These are phyloP conservation scores for Cercophora sp. DNA, from an alignment of 495 filamentous ascomycete species.

Conservation along the genomic window DNA sequence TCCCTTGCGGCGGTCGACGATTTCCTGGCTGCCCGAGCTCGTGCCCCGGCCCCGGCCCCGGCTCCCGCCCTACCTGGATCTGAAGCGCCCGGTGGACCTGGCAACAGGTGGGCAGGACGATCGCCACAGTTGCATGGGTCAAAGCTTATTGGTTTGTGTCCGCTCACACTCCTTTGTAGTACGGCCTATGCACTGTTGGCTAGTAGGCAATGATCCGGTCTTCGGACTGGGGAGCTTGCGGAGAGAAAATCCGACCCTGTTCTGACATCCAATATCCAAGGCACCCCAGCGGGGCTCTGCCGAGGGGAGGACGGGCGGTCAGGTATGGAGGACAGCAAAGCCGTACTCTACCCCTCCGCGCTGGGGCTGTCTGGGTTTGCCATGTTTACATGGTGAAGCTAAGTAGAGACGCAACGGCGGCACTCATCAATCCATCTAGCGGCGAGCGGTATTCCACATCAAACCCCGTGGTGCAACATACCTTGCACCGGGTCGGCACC, in stretches of 20 bases:
- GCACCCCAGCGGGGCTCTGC: neutral
- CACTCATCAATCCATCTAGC: too few species aligned
- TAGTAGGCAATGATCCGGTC: neutral
- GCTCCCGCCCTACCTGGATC: slow-evolving; percentile 3
- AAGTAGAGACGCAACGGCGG: slow-evolving; percentile 3
- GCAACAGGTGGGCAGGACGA: neutral
- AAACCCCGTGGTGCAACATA: too few species aligned
- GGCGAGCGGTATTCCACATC: too few species aligned
- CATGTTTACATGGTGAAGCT: neutral
- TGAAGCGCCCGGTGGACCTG: neutral
- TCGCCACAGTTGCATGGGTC: neutral
- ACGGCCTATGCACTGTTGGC: neutral
- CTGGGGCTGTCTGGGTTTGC: neutral
- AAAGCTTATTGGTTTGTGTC: neutral
- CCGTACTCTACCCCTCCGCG: slow-evolving; percentile 2
- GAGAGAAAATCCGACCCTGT: neutral
- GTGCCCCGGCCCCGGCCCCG: too few species aligned
- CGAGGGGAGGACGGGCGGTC: neutral
- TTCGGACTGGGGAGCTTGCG: neutral
- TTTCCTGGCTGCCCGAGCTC: too few species aligned
- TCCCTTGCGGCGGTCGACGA: neutral
- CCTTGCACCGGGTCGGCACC: too few species aligned
- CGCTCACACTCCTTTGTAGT: neutral
- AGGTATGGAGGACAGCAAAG: slow-evolving; percentile 1
- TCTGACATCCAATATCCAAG: too few species aligned